Base-by-base conservation (phyloP, 2,329 filamentous ascomycete species). In the Cladosporium sp. region DNA sequence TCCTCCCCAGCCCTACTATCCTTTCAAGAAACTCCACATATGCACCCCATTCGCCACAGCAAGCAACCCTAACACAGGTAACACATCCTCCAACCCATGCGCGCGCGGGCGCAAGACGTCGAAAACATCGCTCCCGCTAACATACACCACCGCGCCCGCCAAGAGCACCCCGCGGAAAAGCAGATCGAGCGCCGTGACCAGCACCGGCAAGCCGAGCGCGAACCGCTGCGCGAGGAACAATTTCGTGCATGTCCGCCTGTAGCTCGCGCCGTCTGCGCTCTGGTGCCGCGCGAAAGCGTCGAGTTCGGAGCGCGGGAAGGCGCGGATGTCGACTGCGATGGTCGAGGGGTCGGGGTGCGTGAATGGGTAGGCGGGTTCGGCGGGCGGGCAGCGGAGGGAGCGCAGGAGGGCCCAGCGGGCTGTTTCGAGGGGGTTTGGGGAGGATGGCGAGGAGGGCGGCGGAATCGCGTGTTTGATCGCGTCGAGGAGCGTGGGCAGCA, bases 401-500 rank as follows among this genome's bases (percentile, higher is more conserved):
- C 60, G 63, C 5, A 75, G 56, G 4, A 71, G 18, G 2, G 40
- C 54, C 73, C 73, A 76, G 11, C 68, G 66, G 2, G 68, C 40
- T 60, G 54, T 37, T 58, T 65, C 13, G 59, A 54, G 35, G 40
- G 59, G n/a, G 16, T 35, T 41, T 40, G 3, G 44, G 18, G 11
- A 52, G 13, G 34, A 5, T 5, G 43, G 19, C 5, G 11, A 13
- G 0, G 9, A 9, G 31, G n/a, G 10, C n/a, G n/a, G n/a, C n/a
- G 10, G 10, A 43, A 43, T 42, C n/a, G 42, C 18, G 18, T 48
- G 34, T 7, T 43, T 42, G 32, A 65, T 58, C 5, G 60, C 58
- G n/a, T 56, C 59, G n/a, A 77, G 70, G 7, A 77, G 60, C 32
- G 69, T 69, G 14, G 72, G 70, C 9, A 87, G 66, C 1, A 81